Conservation (phyloP, 345 rosid species). For the Euphorbia lathyris region DNA sequence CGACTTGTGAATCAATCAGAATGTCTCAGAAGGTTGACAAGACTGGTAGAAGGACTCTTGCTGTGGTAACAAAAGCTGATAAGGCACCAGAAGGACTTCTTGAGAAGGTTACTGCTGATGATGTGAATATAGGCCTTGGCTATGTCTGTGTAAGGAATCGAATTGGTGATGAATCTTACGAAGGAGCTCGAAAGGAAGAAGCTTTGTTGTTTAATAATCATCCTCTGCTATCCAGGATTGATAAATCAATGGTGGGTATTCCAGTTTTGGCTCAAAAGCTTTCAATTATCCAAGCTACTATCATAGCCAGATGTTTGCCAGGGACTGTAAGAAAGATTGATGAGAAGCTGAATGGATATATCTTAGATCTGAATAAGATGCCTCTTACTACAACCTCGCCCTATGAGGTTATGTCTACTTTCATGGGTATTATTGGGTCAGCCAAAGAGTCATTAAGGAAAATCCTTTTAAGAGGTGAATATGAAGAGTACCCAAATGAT, state of each 20-base stretch:
- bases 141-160: conserved; percentile 48
- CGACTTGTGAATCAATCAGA: conserved; percentile 50
- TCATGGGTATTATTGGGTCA: conserved; percentile 40
- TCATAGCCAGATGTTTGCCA: conserved; percentile 29
- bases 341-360: conserved; percentile 22
- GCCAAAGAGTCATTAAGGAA: conserved; percentile 42
- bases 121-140: conserved; percentile 48
- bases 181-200: conserved; percentile 32
- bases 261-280: conserved; percentile 40
- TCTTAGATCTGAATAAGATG: conserved; percentile 24
- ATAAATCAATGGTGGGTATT: conserved; percentile 37
- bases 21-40: conserved; percentile 53
- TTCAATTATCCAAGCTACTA: conserved; percentile 35
- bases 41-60: conserved; percentile 44
- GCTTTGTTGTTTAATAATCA: conserved; percentile 23
- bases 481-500: conserved; percentile 38
- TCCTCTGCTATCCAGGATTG: conserved; percentile 28
- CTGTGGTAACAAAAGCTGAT: conserved; percentile 52
- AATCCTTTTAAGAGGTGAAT: conserved; percentile 42
- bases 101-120: conserved; percentile 46
- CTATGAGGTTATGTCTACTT: conserved; percentile 36
- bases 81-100: conserved; percentile 46
- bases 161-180: conserved; percentile 36
- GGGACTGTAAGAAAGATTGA: conserved; percentile 28
- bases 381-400: conserved; percentile 24